Evolutionary conservation across 2,329 filamentous ascomycete genomes (phyloP).

Genomic region (Leptographium lundbergii): DNA sequence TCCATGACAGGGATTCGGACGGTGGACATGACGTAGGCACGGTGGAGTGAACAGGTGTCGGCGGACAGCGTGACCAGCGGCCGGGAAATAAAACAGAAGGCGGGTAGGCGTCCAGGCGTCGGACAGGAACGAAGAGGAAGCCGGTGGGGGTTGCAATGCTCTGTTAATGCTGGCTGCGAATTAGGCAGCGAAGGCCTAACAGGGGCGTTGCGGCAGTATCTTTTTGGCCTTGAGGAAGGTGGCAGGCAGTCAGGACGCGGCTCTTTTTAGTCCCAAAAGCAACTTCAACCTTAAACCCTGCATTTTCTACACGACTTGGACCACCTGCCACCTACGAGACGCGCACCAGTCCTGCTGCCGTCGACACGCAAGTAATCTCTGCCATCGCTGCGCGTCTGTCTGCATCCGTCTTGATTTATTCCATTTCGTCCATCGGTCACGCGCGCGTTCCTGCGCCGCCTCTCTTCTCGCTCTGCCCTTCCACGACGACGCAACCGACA

Average conservation of each 20-base stretch:
- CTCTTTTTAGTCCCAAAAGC: slow-evolving; percentile 1
- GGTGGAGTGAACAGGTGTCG: background rate
- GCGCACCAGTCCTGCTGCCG: background rate
- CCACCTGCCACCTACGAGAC: background rate
- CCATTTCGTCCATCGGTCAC: background rate
- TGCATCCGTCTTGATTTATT: background rate
- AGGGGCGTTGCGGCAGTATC: background rate
- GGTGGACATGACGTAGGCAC: background rate
- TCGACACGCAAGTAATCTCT: background rate
- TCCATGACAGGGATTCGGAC: background rate
- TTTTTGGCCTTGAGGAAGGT: background rate
- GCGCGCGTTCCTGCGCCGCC: slow-evolving; percentile 7
- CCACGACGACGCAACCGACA: background rate
- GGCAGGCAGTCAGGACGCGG: background rate
- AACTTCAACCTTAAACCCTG: background rate
- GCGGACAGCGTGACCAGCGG: background rate
- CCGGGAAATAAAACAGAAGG: background rate
- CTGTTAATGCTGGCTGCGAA: background rate
- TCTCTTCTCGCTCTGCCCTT: slow-evolving; percentile 11
- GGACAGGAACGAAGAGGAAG: background rate
- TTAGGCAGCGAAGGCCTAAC: background rate
- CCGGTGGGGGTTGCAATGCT: background rate
- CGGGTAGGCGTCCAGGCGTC: background rate
- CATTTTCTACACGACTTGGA: background rate
- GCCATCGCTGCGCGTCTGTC: background rate